phyloP scores from a whole-genome alignment of 345 rosid genomes.

The Salix koriyanagi region DNA sequence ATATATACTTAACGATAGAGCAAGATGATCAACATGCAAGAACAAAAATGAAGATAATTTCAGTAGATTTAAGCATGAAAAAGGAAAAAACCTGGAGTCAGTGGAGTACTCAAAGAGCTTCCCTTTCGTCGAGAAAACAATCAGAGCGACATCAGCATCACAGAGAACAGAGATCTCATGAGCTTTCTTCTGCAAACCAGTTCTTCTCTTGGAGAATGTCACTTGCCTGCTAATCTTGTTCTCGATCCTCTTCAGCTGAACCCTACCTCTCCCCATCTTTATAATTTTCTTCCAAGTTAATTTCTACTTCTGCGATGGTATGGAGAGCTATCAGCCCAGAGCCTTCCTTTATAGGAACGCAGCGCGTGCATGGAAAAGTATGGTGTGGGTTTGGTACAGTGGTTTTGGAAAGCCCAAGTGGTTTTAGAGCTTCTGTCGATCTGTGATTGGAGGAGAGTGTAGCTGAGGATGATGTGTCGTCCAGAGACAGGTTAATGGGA shows the following conservation, averaged over 20 bases:
- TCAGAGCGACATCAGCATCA: slow-evolving; percentile 73
- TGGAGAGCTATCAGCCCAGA: too few species aligned
- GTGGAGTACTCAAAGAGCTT: slow-evolving; percentile 77
- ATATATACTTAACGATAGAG: background rate
- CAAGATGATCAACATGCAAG: background rate
- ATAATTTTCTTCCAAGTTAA: too few species aligned
- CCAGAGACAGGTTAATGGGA: slow-evolving; percentile 11
- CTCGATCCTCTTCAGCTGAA: slow-evolving; percentile 83
- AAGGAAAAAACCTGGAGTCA: slow-evolving; percentile 48
- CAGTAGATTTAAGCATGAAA: too few species aligned
- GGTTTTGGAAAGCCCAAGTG: background rate
- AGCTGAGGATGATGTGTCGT: background rate
- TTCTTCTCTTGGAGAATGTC: slow-evolving; percentile 78
- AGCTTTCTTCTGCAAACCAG: slow-evolving; percentile 77
- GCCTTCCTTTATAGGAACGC: too few species aligned
- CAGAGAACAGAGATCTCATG: slow-evolving; percentile 85
- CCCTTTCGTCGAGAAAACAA: slow-evolving; percentile 80
- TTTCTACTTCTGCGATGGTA: too few species aligned
- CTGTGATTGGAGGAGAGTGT: slow-evolving; percentile 17
- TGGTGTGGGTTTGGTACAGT: background rate
- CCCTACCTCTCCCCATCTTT: slow-evolving; percentile 87
- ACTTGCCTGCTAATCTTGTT: slow-evolving; percentile 90
- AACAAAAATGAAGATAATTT: background rate
- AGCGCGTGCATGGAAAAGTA: background rate
- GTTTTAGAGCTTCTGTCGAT: slow-evolving; percentile 25